phyloP scores from a whole-genome alignment of 352 stramenopile genomes.

The Phytophthora boehmeriae region DNA sequence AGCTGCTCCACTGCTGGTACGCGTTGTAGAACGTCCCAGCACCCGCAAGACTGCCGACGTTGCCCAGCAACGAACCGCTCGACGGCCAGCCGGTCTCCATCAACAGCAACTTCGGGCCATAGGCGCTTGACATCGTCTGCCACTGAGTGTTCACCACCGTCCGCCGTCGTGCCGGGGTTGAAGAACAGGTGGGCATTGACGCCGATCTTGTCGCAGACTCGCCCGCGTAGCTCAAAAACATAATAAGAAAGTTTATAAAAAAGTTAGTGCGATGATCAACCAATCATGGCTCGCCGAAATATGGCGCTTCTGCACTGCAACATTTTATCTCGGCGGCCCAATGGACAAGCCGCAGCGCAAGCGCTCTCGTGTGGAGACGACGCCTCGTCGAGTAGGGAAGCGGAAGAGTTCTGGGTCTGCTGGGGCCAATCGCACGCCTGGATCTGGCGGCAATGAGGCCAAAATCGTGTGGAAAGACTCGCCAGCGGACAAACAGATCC shows the following conservation, averaged over 20 bases:
- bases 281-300: too few species aligned
- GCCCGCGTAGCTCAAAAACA: too few species aligned
- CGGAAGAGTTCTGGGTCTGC: conserved; percentile 3
- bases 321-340: neutral
- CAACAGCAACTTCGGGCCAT: conserved; percentile 40
- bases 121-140: conserved; percentile 31
- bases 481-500: conserved; percentile 79
- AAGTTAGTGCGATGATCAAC: too few species aligned
- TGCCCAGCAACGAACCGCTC: conserved; percentile 25
- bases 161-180: conserved; percentile 17
- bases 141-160: conserved; percentile 40
- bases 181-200: conserved; percentile 62
- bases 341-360: conserved; percentile 6
- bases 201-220: too few species aligned
- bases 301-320: too few species aligned
- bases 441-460: conserved; percentile 27
- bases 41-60: conserved; percentile 30
- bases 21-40: conserved; percentile 48
- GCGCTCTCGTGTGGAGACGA: neutral
- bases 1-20: conserved; percentile 58
- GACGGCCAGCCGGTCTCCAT: conserved; percentile 54
- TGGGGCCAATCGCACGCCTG: conserved; percentile 15
- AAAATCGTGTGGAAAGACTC: conserved; percentile 86
- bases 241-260: too few species aligned
- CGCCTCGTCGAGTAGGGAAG: neutral